A percentile compares a stretch with the other conserved stretches of the same genome.
These are phyloP conservation scores for Ceratocystis harringtonii DNA, from an alignment of 2,329 filamentous ascomycete species.

Conservation along the genomic window DNA sequence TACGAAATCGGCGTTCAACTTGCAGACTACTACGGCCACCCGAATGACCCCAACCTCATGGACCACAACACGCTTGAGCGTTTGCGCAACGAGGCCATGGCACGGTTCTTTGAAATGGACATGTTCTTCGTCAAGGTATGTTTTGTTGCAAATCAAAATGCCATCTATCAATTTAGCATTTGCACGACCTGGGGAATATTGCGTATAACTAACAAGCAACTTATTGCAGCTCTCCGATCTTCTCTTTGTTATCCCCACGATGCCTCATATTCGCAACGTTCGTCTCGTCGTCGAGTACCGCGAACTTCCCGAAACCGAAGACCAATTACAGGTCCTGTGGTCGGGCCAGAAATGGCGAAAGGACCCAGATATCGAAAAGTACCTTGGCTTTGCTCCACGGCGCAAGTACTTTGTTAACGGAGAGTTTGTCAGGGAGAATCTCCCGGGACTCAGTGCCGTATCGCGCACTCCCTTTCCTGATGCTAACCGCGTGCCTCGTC, in stretches of 20 bases:
- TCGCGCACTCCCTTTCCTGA: constrained; percentile 42
- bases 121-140: constrained; percentile 54
- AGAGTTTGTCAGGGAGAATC: constrained; percentile 35
- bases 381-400: constrained; percentile 39
- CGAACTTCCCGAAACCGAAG: constrained; percentile 40
- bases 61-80: constrained; percentile 30
- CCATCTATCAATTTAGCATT: background rate
- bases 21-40: constrained; percentile 34
- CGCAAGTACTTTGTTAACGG: constrained; percentile 46
- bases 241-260: constrained; percentile 41
- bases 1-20: constrained; percentile 40
- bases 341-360: constrained; percentile 41
- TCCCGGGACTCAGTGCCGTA: constrained; percentile 31
- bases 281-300: constrained; percentile 43
- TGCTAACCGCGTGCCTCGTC: constrained; percentile 36
- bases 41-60: constrained; percentile 31
- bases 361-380: constrained; percentile 40
- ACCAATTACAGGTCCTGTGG: constrained; percentile 29
- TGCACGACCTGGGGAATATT: background rate
- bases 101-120: constrained; percentile 41
- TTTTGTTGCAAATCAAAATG: background rate
- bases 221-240: constrained; percentile 41
- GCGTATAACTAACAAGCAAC: background rate
- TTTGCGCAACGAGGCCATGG: constrained; percentile 35
- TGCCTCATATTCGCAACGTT: constrained; percentile 42